Percentiles rank a stretch among this genome's conserved stretches.
Evolutionary conservation across 2,329 filamentous ascomycete species (phyloP).

Genomic region (Fonsecaea nubica): DNA sequence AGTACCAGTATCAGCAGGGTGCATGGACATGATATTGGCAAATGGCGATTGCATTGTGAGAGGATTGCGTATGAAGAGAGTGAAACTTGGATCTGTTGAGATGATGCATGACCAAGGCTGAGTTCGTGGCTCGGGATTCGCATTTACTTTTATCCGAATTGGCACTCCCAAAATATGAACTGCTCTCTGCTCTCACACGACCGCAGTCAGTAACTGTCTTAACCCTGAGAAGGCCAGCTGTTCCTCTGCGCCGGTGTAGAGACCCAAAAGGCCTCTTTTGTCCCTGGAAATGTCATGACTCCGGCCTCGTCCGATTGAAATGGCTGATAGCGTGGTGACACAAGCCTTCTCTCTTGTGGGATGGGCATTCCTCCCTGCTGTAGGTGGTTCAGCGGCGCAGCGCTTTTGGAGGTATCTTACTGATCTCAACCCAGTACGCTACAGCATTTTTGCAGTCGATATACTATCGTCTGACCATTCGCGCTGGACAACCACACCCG

Average conservation of each 20-base stretch:
- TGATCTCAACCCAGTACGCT: constrained; percentile 64
- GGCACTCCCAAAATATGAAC: no score
- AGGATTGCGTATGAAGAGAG: background rate
- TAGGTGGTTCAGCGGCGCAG: constrained; percentile 46
- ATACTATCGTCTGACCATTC: constrained; percentile 87
- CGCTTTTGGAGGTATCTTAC: background rate
- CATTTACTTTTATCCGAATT: background rate
- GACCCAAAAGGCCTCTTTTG: background rate
- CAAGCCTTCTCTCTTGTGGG: constrained; percentile 62
- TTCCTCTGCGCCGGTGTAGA: background rate
- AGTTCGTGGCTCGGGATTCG: background rate
- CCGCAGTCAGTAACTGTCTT: background rate
- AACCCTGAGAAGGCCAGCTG: background rate
- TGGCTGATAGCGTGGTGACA: constrained; percentile 47
- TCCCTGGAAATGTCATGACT: background rate
- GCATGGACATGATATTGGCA: background rate
- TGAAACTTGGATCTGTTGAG: background rate
- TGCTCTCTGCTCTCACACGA: background rate
- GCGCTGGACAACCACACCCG: constrained; percentile 83
- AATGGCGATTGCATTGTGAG: background rate
- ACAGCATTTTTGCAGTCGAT: constrained; percentile 78
- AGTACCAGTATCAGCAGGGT: background rate
- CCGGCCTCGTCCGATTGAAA: constrained; percentile 13
- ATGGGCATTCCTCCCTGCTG: constrained; percentile 68
- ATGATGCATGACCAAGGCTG: background rate